These are phyloP conservation scores for Pharus latifolius DNA, from an alignment of 176 grass and related monocot genomes.

Conservation along the genomic window DNA sequence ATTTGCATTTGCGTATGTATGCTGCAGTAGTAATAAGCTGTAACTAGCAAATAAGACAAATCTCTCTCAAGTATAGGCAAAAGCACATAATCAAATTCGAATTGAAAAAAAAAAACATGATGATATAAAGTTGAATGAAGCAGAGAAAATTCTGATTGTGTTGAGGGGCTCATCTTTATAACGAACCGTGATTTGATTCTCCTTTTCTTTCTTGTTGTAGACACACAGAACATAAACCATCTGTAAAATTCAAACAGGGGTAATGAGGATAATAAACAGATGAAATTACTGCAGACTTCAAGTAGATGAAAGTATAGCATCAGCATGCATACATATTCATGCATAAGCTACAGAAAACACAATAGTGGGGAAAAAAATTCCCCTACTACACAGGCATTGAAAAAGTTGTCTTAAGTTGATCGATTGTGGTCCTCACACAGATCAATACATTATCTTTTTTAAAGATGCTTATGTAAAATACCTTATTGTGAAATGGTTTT, in stretches of 20 bases:
- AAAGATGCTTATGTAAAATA: background rate
- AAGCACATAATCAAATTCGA: conserved; percentile 1
- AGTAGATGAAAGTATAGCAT: background rate
- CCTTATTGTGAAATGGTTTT: background rate
- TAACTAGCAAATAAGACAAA: background rate
- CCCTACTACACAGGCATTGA: background rate
- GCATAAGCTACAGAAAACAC: background rate
- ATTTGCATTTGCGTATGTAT: background rate
- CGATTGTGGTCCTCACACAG: background rate
- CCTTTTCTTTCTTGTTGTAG: conserved; percentile 93
- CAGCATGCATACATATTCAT: background rate
- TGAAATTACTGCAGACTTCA: background rate
- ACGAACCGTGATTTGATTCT: conserved; percentile 73
- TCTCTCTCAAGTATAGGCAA: background rate
- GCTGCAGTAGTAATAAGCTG: conserved; percentile 1
- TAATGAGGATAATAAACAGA: background rate
- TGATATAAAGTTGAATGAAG: background rate
- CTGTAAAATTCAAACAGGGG: conserved; percentile 36
- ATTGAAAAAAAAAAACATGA: background rate
- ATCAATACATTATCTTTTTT: background rate
- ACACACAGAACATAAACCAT: conserved; percentile 87
- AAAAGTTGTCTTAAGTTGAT: background rate
- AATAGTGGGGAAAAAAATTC: background rate
- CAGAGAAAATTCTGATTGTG: background rate
- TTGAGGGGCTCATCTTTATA: background rate